Evolutionary conservation across 257 asterid genomes (phyloP).

Genomic region (Scutellaria galericulata): DNA sequence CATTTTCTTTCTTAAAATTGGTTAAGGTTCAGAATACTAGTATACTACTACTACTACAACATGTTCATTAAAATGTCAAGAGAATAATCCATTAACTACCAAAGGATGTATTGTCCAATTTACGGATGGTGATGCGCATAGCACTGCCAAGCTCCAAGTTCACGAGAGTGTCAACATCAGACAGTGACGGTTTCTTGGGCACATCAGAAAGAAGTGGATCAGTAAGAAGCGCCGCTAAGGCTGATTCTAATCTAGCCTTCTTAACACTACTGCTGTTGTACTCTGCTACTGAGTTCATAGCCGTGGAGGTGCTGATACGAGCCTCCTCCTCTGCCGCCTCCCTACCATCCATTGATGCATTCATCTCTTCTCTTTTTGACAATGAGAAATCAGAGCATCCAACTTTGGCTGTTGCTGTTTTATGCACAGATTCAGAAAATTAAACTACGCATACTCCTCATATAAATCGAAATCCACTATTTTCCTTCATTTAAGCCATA

Average conservation of each 20-base stretch:
- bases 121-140: conserved; percentile 79
- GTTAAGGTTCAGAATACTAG: neutral
- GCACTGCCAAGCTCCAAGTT: conserved; percentile 96
- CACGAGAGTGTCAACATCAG: conserved; percentile 90
- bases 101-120: conserved; percentile 64
- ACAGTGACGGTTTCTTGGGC: conserved; percentile 69
- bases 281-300: conserved; percentile 45
- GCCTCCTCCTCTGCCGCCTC: conserved; percentile 50
- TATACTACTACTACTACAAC: conserved; percentile 2
- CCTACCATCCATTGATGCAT: conserved; percentile 38
- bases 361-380: conserved; percentile 38
- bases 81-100: conserved; percentile 47
- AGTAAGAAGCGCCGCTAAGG: conserved; percentile 67
- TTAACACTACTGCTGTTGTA: conserved; percentile 63
- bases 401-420: too few species aligned
- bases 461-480: too few species aligned
- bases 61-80: conserved; percentile 51
- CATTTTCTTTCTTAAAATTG: neutral
- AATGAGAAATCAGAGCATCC: neutral
- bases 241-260: conserved; percentile 71
- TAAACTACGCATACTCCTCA: too few species aligned
- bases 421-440: conserved; percentile 1
- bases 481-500: too few species aligned
- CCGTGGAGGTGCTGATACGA: conserved; percentile 28
- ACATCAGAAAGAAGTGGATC: conserved; percentile 88